Base-by-base conservation (phyloP, 495 filamentous ascomycete genomes). In the Cercophora scortea region DNA sequence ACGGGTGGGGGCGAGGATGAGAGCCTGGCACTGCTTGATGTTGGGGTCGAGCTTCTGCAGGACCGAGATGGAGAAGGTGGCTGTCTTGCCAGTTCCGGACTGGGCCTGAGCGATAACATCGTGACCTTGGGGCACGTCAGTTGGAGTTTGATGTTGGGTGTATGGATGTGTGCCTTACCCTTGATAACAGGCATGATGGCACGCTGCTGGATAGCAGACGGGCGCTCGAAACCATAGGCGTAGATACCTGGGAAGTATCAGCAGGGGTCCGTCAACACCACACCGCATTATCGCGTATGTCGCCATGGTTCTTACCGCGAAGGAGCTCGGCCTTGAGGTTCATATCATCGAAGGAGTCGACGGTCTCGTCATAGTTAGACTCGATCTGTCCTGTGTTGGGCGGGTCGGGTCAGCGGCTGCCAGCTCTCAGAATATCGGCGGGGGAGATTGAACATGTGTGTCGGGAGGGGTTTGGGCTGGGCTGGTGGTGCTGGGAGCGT, bases 281-380 rank as follows among this genome's bases (percentile, higher is more conserved):
- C 17, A 50, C 42, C 25, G 25, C 25, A 25, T 25, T 25, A 25
- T 25, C 25, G 25, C 25, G 5, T 25, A 5, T 25, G n/a, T 38
- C 25, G 39, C 11, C 47, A 9, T 43, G 8, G 39, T 49, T 50
- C 85, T 76, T 84, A 93, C 89, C 93, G 78, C 93, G 91, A 64
- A 98, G 87, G 65, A 98, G 84, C 82, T 98, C 93, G 45, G 87
- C 62, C 82, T 94, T 95, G 65, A 98, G 81, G 75, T 86, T 84
- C 93, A 98, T 98, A 56, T 90, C 80, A 75, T 98, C 93, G 73
- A 98, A 98, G 52, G 90, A 95, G 75, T 99, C 93, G 71, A 91
- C 93, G 64, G 92, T 89, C 82, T 99, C 94, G 83, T 99, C 93
- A 77, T 99, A 99, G 88, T 97, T 99, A 66, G 91, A 96, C 79